Conservation (phyloP, 306 rosid genomes). For the Medicago truncatula region DNA sequence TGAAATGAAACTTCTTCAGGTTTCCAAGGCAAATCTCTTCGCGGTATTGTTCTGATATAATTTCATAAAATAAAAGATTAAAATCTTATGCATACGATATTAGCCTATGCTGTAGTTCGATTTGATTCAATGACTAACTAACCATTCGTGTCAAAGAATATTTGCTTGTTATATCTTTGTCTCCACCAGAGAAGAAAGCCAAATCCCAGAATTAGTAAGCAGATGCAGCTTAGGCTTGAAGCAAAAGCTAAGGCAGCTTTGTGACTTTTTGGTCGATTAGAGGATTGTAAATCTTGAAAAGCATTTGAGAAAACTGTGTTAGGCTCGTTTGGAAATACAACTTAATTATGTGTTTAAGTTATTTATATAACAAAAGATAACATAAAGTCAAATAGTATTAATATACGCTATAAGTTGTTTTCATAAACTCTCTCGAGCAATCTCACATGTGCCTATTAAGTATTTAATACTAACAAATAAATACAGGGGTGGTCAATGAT, state of each 20-base stretch:
- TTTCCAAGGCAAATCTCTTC: slow-evolving; percentile 92
- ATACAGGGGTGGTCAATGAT: slow-evolving; percentile 1
- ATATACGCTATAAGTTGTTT: background rate
- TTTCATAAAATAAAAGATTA: slow-evolving; percentile 6
- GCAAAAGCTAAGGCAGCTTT: slow-evolving; percentile 81
- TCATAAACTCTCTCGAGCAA: background rate
- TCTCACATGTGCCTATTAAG: slow-evolving; percentile 12
- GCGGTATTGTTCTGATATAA: slow-evolving; percentile 66
- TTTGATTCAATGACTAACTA: slow-evolving; percentile 38
- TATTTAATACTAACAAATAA: slow-evolving; percentile 13
- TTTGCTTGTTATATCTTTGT: slow-evolving; percentile 80
- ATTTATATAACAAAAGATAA: background rate
- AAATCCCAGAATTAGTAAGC: slow-evolving; percentile 71
- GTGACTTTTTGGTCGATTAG: slow-evolving; percentile 69
- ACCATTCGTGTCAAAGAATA: slow-evolving; percentile 91
- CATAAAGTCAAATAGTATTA: background rate
- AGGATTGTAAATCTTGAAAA: slow-evolving; percentile 58
- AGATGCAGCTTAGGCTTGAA: slow-evolving; percentile 78
- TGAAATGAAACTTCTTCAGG: slow-evolving; percentile 76
- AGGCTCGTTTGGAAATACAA: background rate
- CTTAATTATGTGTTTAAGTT: background rate
- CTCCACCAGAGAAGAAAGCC: slow-evolving; percentile 95
- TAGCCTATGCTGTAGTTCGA: slow-evolving; percentile 14
- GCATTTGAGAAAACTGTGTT: slow-evolving; percentile 40
- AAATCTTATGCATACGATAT: slow-evolving; percentile 8